Base-by-base conservation (phyloP, 768 basidiomycete genomes). In the Rhodosporidiobolus sp. region DNA sequence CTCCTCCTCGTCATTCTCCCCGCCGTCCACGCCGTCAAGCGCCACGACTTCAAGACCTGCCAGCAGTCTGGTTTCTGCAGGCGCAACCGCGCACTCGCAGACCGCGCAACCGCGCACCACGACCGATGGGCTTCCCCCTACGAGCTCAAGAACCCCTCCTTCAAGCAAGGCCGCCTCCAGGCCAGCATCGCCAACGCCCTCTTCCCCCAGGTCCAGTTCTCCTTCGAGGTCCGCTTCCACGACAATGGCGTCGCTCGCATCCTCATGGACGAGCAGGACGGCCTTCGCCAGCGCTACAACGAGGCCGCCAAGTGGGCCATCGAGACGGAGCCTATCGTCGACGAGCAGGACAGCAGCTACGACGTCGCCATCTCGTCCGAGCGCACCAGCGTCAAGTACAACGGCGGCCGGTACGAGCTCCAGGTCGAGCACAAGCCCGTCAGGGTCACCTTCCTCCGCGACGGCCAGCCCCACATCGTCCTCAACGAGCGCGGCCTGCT, bases 21-120 rank as follows among this genome's bases (percentile, higher is more conserved):
- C 54, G 50, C 56, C 43, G 28, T 54, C 12, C 9, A 30, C 17
- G 74, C 74, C 50, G 83, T 84, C 74, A 84, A 84, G 83, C 83
- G 85, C 28, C 85, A 89, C 70, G 92, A 97, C 82, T 99, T 94
- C 86, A 97, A 96, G 82, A 92, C 88, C 68, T 98, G 96, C 79
- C 85, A 86, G n/a, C 92, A 98, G 81, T 87, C 92, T 0, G 94
- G 91, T 28, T 98, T 99, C 82, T 98, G 96, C 84, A 87, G 91
- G n/a, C 83, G 89, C 56, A 92, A 94, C 63, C 88, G 95, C 58
- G 90, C 89, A 0, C 86, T 99, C 56, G 86, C 92, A 69, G 83
- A 85, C 16, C 87, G 92, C 58, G 90, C 91, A 9, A 83, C 83
- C 52, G 86, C 86, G 64, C 84, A 85, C 14, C 81, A 82, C 43